phyloP scores from a whole-genome alignment of 768 basidiomycete species.

The Sporobolomyces roseus region DNA sequence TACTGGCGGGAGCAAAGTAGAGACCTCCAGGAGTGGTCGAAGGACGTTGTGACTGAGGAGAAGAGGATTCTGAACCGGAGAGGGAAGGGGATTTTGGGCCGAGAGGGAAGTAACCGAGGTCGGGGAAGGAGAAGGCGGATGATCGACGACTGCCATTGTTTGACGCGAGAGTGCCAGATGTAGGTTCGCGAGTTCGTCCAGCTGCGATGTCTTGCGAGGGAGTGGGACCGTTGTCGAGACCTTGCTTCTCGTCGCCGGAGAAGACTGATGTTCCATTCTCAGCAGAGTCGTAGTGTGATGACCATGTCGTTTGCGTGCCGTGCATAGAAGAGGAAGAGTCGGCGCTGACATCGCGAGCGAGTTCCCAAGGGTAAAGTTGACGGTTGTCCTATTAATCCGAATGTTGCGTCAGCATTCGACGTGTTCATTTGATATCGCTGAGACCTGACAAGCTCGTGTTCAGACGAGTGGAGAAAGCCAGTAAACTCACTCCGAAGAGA shows the following conservation, averaged over 20 bases:
- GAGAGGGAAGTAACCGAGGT: slow-evolving; percentile 37
- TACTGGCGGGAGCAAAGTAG: slow-evolving; percentile 32
- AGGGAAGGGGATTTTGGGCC: slow-evolving; percentile 2
- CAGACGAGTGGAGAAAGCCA: background rate
- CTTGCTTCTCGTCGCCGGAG: slow-evolving; percentile 4
- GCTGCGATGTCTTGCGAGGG: no score
- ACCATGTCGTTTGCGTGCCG: slow-evolving; percentile 4
- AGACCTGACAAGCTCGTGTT: no score
- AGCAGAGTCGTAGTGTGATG: slow-evolving; percentile 13
- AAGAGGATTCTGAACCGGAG: slow-evolving; percentile 6
- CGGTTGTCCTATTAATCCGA: slow-evolving; percentile 6
- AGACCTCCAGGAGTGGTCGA: slow-evolving; percentile 30
- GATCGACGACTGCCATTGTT: background rate
- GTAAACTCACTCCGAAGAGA: slow-evolving; percentile 19
- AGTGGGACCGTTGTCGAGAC: background rate
- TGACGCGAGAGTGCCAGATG: background rate
- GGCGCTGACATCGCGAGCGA: slow-evolving; percentile 4
- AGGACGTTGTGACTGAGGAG: slow-evolving; percentile 3
- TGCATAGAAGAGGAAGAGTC: slow-evolving; percentile 13
- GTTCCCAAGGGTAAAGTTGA: slow-evolving; percentile 38
- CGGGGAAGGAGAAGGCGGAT: slow-evolving; percentile 7
- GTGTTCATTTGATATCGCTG: no score
- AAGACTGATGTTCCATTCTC: slow-evolving; percentile 1
- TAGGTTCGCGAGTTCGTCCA: slow-evolving; percentile 2
- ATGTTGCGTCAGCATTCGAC: background rate